phyloP scores from a whole-genome alignment of 75 land plant species.

The Pinus tabuliformis region DNA sequence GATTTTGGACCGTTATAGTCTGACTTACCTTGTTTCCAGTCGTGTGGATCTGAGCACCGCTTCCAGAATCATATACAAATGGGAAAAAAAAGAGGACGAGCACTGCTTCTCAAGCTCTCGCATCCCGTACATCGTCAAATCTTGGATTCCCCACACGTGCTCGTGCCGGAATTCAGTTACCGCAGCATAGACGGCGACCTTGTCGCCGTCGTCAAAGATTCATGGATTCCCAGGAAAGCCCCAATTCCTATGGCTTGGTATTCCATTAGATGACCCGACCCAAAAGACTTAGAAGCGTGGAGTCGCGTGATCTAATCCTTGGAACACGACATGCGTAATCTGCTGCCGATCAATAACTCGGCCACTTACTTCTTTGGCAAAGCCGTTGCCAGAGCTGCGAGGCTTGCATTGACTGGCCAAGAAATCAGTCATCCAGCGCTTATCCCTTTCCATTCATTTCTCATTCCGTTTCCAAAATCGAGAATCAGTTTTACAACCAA shows the following conservation, averaged over 20 bases:
- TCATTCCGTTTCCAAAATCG: no score
- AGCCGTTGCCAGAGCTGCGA: slow-evolving; percentile 28
- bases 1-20: slow-evolving; percentile 66
- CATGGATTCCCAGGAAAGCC: slow-evolving; percentile 48
- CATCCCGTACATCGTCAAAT: slow-evolving; percentile 74
- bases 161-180: slow-evolving; percentile 38
- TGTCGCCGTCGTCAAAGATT: slow-evolving; percentile 73
- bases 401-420: slow-evolving; percentile 29
- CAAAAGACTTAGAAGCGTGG: not conserved
- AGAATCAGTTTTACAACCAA: no score
- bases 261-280: slow-evolving; percentile 9
- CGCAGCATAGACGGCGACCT: slow-evolving; percentile 83
- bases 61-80: slow-evolving; percentile 52
- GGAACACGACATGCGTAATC: slow-evolving; percentile 14
- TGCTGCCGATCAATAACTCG: slow-evolving; percentile 8
- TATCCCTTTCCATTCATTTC: no score
- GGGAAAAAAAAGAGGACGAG: slow-evolving; percentile 71
- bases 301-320: slow-evolving; percentile 6
- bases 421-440: no score
- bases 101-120: slow-evolving; percentile 74
- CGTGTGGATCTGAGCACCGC: slow-evolving; percentile 39
- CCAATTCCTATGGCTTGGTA: slow-evolving; percentile 27
- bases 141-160: slow-evolving; percentile 7
- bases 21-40: slow-evolving; percentile 71
- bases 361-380: slow-evolving; percentile 33